Evolutionary conservation across 139 green algal genomes (phyloP).

Genomic region (Limnomonas spitsbergensis): DNA sequence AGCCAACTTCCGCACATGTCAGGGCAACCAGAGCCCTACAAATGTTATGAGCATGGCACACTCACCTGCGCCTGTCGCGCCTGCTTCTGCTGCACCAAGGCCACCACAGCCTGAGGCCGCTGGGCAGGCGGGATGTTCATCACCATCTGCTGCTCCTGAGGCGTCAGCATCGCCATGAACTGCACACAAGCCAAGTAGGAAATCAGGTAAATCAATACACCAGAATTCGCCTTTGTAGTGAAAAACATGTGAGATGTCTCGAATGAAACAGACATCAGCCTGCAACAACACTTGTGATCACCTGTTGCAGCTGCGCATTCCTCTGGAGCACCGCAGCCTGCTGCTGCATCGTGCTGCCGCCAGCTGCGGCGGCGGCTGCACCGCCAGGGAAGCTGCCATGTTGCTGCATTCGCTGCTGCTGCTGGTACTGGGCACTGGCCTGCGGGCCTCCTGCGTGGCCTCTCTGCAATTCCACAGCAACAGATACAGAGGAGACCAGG

Average conservation of each 20-base stretch:
- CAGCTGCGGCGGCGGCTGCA: not conserved
- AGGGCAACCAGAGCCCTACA: too few species aligned
- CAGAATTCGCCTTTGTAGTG: conserved; percentile 14
- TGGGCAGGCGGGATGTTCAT: not conserved
- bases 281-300: conserved; percentile 3
- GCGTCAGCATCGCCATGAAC: not conserved
- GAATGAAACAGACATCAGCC: too few species aligned
- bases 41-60: too few species aligned
- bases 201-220: not conserved
- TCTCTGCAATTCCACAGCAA: not conserved
- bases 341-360: conserved; percentile 5
- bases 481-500: too few species aligned
- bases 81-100: not conserved
- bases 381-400: not conserved
- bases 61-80: not conserved
- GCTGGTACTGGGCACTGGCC: conserved; percentile 7
- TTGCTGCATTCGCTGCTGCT: not conserved
- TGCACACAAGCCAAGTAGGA: conserved; percentile 6
- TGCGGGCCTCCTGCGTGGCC: not conserved
- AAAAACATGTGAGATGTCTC: too few species aligned
- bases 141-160: conserved; percentile 8
- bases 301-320: conserved; percentile 2
- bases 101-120: not conserved
- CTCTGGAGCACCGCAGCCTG: not conserved
- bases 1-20: too few species aligned